A percentile compares a stretch with the other conserved stretches of the same genome.
Conservation (phyloP, 768 basidiomycete genomes). For the Leccinum variicolor region DNA sequence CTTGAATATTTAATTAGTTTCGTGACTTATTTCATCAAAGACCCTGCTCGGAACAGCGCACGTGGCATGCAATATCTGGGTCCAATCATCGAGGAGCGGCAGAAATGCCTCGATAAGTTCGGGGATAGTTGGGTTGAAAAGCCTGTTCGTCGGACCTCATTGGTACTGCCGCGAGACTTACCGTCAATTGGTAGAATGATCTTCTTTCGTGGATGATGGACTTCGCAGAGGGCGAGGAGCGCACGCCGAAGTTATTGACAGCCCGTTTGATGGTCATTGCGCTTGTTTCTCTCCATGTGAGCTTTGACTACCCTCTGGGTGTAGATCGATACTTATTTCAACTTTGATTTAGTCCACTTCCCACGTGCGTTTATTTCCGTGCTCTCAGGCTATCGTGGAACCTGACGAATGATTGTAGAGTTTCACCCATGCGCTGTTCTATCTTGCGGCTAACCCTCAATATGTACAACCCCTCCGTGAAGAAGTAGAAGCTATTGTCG, state of each 20-base stretch:
- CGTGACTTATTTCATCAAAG: not conserved
- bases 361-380: not conserved
- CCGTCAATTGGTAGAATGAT: not conserved
- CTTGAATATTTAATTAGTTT: not conserved
- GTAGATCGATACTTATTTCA: not conserved
- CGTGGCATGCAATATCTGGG: not conserved
- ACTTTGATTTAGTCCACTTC: not conserved
- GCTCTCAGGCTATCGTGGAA: not conserved
- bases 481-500: not conserved
- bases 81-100: constrained; percentile 2
- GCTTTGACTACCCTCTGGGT: not conserved
- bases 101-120: not conserved
- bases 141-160: not conserved
- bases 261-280: not conserved
- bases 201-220: not conserved
- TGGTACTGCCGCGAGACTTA: not conserved
- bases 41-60: not conserved
- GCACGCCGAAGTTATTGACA: not conserved
- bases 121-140: not conserved
- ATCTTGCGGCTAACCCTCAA: not conserved
- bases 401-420: not conserved
- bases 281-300: constrained; percentile 11
- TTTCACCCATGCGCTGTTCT: not conserved
- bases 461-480: not conserved
- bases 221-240: not conserved